A percentile compares a stretch with the other conserved stretches of the same genome.
Evolutionary conservation across 257 asterid species (phyloP).

Genomic region (Solanum bukasovii): DNA sequence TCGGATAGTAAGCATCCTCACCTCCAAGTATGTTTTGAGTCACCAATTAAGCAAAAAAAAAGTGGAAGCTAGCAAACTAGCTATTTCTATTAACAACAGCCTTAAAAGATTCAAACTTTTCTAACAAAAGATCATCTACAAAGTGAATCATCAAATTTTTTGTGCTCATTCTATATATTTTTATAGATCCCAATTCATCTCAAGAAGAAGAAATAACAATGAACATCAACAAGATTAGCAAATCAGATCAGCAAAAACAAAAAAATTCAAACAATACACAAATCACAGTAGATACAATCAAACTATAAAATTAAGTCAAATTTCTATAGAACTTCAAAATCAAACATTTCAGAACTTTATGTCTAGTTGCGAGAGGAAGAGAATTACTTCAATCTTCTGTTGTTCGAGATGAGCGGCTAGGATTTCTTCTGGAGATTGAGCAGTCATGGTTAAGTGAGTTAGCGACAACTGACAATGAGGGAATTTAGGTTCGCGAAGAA

Average conservation of each 20-base stretch:
- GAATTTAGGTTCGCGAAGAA: background rate
- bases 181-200: background rate
- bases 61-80: background rate
- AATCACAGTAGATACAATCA: background rate
- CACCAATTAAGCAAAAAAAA: background rate
- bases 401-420: slow-evolving; percentile 46
- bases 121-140: background rate
- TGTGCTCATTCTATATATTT: background rate
- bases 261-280: background rate
- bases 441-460: slow-evolving; percentile 14
- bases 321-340: background rate
- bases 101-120: background rate
- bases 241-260: background rate
- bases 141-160: background rate
- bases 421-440: slow-evolving; percentile 45
- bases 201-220: background rate
- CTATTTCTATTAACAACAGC: background rate
- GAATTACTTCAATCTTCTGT: slow-evolving; percentile 32
- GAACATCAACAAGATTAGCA: background rate
- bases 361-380: background rate
- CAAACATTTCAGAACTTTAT: background rate
- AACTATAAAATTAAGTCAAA: background rate
- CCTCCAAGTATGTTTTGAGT: background rate
- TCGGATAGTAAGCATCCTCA: background rate
- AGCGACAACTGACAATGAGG: background rate